phyloP scores from a whole-genome alignment of 257 asterid genomes.

The Salvia hispanica region DNA sequence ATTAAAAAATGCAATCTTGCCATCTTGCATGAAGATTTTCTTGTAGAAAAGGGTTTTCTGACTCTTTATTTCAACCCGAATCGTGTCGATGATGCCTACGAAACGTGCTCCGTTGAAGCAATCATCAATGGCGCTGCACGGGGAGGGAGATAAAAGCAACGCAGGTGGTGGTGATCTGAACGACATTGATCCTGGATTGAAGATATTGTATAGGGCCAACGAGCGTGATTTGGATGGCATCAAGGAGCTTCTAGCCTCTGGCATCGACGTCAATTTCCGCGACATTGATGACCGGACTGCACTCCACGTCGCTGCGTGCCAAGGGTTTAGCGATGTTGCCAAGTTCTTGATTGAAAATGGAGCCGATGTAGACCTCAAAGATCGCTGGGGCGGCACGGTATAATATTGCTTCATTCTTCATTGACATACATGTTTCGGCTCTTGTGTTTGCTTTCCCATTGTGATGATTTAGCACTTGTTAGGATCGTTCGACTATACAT shows the following conservation, averaged over 20 bases:
- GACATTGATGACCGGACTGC: constrained; percentile 89
- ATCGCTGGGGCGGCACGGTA: constrained; percentile 99
- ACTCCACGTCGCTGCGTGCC: constrained; percentile 89
- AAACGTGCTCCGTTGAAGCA: constrained; percentile 67
- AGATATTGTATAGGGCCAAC: constrained; percentile 76
- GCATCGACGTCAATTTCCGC: constrained; percentile 71
- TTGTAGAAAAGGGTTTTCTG: too few species aligned
- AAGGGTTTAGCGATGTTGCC: constrained; percentile 71
- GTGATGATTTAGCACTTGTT: too few species aligned
- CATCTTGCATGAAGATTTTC: neutral
- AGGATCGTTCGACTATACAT: too few species aligned
- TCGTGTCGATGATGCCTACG: constrained; percentile 23
- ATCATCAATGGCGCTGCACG: constrained; percentile 79
- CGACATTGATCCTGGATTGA: constrained; percentile 71
- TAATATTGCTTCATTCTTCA: neutral
- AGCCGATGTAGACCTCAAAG: constrained; percentile 63
- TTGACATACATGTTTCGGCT: neutral
- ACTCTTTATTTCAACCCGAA: too few species aligned
- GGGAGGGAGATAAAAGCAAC: constrained; percentile 38
- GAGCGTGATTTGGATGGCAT: constrained; percentile 92
- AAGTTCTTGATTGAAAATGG: constrained; percentile 59
- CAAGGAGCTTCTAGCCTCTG: constrained; percentile 66
- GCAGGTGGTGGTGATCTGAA: constrained; percentile 44
- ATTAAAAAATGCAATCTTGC: neutral
- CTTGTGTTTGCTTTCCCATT: too few species aligned